Conservation (phyloP, 2,329 filamentous ascomycete genomes). For the Paecilomyces niveus region DNA sequence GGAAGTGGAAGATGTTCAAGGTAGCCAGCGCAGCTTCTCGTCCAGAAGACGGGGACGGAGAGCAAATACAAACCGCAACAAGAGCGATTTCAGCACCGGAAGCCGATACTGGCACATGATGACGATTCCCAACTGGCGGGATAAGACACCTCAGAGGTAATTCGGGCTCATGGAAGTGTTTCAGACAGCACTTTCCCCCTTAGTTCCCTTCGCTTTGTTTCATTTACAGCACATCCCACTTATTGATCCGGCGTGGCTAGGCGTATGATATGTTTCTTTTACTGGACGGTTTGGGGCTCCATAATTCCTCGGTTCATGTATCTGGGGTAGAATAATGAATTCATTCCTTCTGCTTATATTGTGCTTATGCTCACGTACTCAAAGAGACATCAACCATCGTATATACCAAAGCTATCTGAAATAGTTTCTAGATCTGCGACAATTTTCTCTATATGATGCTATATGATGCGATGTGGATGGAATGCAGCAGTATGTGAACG, state of each 20-base stretch:
- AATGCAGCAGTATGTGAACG: neutral
- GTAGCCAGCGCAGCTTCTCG: conserved; percentile 25
- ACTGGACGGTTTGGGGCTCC: too few relatives aligned
- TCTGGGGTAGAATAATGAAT: too few relatives aligned
- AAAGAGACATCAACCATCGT: too few relatives aligned
- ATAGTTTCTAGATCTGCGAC: neutral
- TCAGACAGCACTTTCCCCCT: neutral
- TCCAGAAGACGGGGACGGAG: conserved; percentile 28
- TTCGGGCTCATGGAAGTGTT: neutral
- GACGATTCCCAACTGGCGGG: conserved; percentile 11
- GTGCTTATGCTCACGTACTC: too few relatives aligned
- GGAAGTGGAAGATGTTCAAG: neutral
- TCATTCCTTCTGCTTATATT: too few relatives aligned
- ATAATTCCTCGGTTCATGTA: too few relatives aligned
- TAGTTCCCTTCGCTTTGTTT: neutral
- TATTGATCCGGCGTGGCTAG: neutral
- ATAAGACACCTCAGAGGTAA: conserved; percentile 3
- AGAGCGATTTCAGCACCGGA: conserved; percentile 5
- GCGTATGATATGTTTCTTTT: too few relatives aligned
- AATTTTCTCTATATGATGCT: neutral
- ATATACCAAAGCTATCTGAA: neutral
- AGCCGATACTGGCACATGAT: conserved; percentile 15
- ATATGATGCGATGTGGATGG: too few relatives aligned
- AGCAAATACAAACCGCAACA: conserved; percentile 25
- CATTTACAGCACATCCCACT: neutral